Evolutionary conservation across 495 filamentous ascomycete species (phyloP), one percentile per base, ranked within the genome.

Genomic region (Penicillium manginii): DNA sequence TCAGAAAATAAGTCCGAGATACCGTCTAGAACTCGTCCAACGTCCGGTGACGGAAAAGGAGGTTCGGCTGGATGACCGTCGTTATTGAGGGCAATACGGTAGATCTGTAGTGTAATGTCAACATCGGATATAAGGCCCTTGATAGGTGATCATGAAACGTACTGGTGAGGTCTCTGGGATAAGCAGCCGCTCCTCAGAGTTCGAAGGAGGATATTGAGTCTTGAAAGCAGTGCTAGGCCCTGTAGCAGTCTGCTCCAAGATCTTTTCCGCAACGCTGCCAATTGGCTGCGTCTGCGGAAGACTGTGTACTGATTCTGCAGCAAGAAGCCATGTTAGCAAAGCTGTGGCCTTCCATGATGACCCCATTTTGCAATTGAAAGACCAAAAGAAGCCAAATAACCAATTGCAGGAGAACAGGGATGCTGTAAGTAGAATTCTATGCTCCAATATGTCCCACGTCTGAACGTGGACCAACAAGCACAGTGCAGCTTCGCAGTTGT

Each of bases 271-370:
- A 19, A 17, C 33, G 35, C 26, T 60, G 26, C 55, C 58, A 21
- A 55, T 56, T 8, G 54, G 56, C 42, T 46, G 61, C 1, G 75
- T 55, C 42, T 49, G 61, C 1, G 75, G 74, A n/a, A 66, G 60
- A 56, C 60, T 63, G 33, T 60, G 32, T 17, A 63, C 68, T 47
- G 55, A 58, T 32, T 68, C 70, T 67, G 67, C 55, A n/a, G 66
- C 61, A 14, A 76, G 57, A 37, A 77, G 63, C 68, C 69, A 74
- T 49, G 64, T 78, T 67, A 78, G 75, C 65, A 76, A 56, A 48
- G 61, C 54, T 54, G 64, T 54, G 8, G 54, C 53, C 50, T 61
- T 63, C 69, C 59, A 67, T 55, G 40, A 65, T 18, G 54, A 58
- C 9, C 33, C 48, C 9, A 61, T 55, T 26, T 4, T 60, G 54